phyloP scores from a whole-genome alignment of 306 rosid species.

The Lathyrus sativus region DNA sequence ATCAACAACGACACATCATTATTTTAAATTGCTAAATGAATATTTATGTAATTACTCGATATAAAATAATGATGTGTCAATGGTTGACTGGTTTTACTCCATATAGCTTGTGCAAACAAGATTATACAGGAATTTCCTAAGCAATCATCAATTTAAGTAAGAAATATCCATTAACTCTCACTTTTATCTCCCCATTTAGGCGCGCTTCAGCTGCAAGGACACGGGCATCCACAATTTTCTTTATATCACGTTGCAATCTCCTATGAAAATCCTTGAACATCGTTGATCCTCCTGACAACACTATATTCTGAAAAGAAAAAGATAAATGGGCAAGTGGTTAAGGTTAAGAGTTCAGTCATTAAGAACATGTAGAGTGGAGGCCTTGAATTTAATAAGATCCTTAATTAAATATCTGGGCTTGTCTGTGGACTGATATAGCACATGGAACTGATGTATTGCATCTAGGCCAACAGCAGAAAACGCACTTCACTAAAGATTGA shows the following conservation, averaged over 20 bases:
- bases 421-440: constrained; percentile 19
- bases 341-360: constrained; percentile 5
- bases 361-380: constrained; percentile 19
- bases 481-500: constrained; percentile 8
- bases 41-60: constrained; percentile 2
- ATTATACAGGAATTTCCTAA: constrained; percentile 19
- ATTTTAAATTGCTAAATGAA: neutral
- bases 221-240: constrained; percentile 92
- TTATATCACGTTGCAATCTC: constrained; percentile 96
- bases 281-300: constrained; percentile 97
- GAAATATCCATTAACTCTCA: constrained; percentile 36
- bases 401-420: constrained; percentile 5
- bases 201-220: constrained; percentile 85
- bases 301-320: constrained; percentile 72
- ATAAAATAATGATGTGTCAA: neutral
- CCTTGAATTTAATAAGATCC: neutral
- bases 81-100: constrained; percentile 21
- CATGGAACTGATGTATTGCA: neutral
- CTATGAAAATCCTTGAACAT: constrained; percentile 98
- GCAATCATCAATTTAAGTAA: constrained; percentile 11
- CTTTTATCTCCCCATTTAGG: constrained; percentile 74
- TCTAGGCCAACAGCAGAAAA: constrained; percentile 30
- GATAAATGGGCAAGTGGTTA: constrained; percentile 6
- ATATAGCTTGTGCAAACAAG: constrained; percentile 9
- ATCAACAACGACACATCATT: constrained; percentile 9